Percentiles rank a stretch among this genome's conserved stretches.
These are phyloP conservation scores for Dactylorhiza incarnata DNA, from an alignment of 106 monocot species.

Conservation along the genomic window DNA sequence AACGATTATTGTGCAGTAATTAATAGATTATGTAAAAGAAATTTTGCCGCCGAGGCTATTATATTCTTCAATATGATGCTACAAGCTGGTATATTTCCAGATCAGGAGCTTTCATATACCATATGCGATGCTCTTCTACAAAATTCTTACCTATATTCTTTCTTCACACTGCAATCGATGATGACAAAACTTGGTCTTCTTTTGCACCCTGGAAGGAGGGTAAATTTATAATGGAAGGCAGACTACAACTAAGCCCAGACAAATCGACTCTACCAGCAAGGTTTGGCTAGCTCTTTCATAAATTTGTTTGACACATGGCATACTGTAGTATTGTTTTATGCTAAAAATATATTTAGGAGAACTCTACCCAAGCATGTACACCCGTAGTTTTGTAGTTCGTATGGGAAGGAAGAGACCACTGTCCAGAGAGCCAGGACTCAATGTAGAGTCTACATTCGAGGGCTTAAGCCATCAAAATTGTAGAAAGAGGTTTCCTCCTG, in stretches of 20 bases:
- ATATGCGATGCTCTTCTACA: conserved; percentile 22
- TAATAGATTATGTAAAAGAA: conserved; percentile 55
- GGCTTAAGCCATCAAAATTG: too few species aligned
- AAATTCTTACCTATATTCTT: conserved; percentile 18
- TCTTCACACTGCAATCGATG: conserved; percentile 28
- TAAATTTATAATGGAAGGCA: neutral
- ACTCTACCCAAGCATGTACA: neutral
- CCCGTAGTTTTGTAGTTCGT: neutral
- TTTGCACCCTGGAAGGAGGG: neutral
- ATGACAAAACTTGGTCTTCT: conserved; percentile 37
- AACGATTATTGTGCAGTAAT: conserved; percentile 54
- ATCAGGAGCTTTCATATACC: conserved; percentile 30
- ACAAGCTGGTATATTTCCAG: conserved; percentile 40
- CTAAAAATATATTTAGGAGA: neutral
- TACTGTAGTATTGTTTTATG: neutral
- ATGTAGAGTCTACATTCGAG: too few species aligned
- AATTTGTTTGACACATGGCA: neutral
- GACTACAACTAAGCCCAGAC: neutral
- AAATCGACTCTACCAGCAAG: neutral
- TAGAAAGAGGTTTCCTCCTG: too few species aligned
- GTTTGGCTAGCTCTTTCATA: neutral
- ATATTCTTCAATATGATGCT: conserved; percentile 53
- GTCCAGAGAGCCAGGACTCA: too few species aligned
- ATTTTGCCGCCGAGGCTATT: conserved; percentile 32
- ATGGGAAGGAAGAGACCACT: neutral